phyloP scores from a whole-genome alignment of 2,329 filamentous ascomycete species.

The Exophiala oligosperma region DNA sequence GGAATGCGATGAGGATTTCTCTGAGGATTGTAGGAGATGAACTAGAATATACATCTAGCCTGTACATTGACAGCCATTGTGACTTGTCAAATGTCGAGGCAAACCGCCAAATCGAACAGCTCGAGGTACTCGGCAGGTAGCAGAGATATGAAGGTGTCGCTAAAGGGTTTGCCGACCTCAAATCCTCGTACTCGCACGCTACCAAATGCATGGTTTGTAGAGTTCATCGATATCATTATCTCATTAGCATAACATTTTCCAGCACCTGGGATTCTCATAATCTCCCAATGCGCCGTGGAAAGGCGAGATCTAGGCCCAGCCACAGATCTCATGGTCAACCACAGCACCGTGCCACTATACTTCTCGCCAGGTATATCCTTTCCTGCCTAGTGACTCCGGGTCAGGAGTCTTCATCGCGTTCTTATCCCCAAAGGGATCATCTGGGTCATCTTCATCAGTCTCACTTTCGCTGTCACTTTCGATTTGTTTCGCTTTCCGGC shows the following conservation, averaged over 20 bases:
- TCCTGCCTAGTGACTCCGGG: conserved; percentile 21
- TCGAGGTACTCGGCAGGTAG: neutral
- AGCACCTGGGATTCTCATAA: conserved; percentile 2
- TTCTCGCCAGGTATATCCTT: conserved; percentile 26
- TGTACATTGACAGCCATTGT: no score
- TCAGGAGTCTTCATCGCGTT: conserved; percentile 66
- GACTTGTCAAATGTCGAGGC: no score
- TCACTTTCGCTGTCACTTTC: conserved; percentile 59
- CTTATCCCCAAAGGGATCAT: conserved; percentile 82
- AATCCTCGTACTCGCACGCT: neutral
- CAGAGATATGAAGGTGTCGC: neutral
- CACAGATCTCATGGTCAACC: no score
- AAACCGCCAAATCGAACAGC: no score
- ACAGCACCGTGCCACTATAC: conserved; percentile 10
- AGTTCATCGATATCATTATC: neutral
- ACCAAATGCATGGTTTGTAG: neutral
- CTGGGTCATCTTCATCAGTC: conserved; percentile 66
- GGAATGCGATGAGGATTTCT: no score
- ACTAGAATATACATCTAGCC: no score
- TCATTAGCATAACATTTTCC: neutral
- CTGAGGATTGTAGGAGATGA: no score
- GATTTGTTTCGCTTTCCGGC: conserved; percentile 35
- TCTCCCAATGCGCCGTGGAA: no score
- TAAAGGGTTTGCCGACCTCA: neutral
- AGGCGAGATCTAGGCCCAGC: no score